These are phyloP conservation scores for Heterobasidion parviporum DNA, from an alignment of 1,284 basidiomycete species.

Conservation along the genomic window DNA sequence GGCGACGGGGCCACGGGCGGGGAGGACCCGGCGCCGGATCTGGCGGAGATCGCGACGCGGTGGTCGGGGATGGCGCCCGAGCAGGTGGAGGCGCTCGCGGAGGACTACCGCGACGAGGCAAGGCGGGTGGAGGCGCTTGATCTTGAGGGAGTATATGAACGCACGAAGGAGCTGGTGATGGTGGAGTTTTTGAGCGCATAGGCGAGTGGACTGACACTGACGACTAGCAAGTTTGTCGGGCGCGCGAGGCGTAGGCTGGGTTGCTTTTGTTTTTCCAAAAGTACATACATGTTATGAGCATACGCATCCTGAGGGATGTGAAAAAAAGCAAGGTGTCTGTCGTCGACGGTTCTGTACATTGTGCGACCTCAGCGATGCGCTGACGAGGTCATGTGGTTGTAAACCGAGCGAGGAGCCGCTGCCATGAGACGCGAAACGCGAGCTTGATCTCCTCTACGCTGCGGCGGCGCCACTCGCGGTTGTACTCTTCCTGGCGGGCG, in stretches of 20 bases:
- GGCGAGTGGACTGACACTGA: neutral
- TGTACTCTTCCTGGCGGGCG: slow-evolving; percentile 46
- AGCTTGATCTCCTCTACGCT: slow-evolving; percentile 48
- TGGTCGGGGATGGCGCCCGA: slow-evolving; percentile 65
- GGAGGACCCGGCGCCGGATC: slow-evolving; percentile 33
- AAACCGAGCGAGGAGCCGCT: slow-evolving; percentile 24
- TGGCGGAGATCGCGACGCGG: slow-evolving; percentile 51
- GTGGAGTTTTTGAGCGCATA: slow-evolving; percentile 26
- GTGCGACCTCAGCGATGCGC: too few species aligned
- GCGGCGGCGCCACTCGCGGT: slow-evolving; percentile 51
- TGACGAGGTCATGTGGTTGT: neutral
- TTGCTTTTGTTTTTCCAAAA: neutral
- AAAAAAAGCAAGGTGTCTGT: too few species aligned
- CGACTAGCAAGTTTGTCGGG: neutral
- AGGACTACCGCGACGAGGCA: slow-evolving; percentile 55
- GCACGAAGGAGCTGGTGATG: slow-evolving; percentile 51
- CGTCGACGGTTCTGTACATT: too few species aligned
- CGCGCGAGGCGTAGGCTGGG: neutral
- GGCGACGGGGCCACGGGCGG: too few species aligned
- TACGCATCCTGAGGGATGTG: too few species aligned
- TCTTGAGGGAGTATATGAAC: slow-evolving; percentile 49
- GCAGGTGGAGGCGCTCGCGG: slow-evolving; percentile 44
- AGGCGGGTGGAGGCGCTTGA: slow-evolving; percentile 44
- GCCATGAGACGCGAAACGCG: slow-evolving; percentile 40
- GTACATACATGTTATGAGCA: too few species aligned